Conservation (phyloP, 2,329 filamentous ascomycete species). For the Sclerotinia subarctica region DNA sequence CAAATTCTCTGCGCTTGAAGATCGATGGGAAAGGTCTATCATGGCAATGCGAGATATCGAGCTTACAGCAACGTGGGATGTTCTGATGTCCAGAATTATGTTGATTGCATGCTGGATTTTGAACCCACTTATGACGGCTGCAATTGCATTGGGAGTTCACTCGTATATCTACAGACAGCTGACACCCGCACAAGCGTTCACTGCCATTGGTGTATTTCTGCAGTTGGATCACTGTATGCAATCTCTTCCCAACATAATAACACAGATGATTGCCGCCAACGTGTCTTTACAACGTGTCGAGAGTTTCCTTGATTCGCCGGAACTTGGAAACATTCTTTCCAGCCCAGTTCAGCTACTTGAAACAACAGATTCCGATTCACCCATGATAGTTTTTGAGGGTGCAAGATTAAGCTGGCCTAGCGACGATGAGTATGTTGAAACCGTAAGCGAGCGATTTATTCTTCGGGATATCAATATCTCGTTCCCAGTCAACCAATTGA, state of each 20-base stretch:
- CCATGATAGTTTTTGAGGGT: conserved; percentile 56
- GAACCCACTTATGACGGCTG: conserved; percentile 68
- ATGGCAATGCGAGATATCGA: conserved; percentile 61
- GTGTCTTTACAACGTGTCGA: conserved; percentile 69
- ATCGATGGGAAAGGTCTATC: conserved; percentile 71
- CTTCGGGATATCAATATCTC: conserved; percentile 61
- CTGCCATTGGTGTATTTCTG: conserved; percentile 69
- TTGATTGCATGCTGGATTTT: conserved; percentile 55
- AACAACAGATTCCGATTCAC: conserved; percentile 40
- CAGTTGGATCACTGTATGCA: conserved; percentile 66
- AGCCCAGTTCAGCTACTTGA: conserved; percentile 38
- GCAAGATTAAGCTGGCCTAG: conserved; percentile 63
- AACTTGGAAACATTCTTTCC: conserved; percentile 53
- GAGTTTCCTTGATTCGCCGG: conserved; percentile 63
- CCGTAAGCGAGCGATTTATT: conserved; percentile 47
- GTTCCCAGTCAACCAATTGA: conserved; percentile 66
- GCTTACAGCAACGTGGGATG: conserved; percentile 58
- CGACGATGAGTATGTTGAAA: conserved; percentile 21
- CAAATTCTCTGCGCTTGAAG: conserved; percentile 74
- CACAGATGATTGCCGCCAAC: conserved; percentile 66
- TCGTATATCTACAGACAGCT: conserved; percentile 59
- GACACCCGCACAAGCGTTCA: conserved; percentile 71
- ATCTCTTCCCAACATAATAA: conserved; percentile 67
- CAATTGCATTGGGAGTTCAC: conserved; percentile 66
- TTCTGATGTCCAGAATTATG: conserved; percentile 23